A percentile compares a stretch with the other conserved stretches of the same genome.
These are phyloP conservation scores for Teratosphaeriaceae sp. DNA, from an alignment of 2,329 filamentous ascomycete genomes.

Conservation along the genomic window DNA sequence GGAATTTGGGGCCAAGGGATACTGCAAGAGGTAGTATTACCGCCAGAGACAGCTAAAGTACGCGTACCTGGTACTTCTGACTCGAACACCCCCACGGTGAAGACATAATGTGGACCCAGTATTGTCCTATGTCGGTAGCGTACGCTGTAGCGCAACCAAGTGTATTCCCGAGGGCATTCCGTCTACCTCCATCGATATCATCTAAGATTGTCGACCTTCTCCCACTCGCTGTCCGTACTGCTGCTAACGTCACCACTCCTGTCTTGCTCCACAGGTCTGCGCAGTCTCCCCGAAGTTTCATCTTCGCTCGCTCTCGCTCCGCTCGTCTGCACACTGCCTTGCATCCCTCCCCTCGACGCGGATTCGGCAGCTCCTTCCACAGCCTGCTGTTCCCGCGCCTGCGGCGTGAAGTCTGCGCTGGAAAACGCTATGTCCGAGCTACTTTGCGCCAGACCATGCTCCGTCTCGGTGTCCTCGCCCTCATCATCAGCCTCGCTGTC, in stretches of 20 bases:
- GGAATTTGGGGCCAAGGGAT: too few species aligned
- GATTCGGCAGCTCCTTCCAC: not conserved
- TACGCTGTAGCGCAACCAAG: too few species aligned
- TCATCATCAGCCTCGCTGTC: slow-evolving; percentile 32
- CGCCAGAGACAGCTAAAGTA: too few species aligned
- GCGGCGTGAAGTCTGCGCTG: slow-evolving; percentile 5
- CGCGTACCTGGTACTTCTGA: too few species aligned
- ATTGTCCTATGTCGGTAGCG: too few species aligned
- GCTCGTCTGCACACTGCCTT: slow-evolving; percentile 5
- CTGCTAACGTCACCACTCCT: slow-evolving; percentile 24
- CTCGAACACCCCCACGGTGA: too few species aligned
- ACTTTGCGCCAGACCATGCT: slow-evolving; percentile 16
- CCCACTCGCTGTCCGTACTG: slow-evolving; percentile 93
- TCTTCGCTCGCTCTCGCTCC: slow-evolving; percentile 3
- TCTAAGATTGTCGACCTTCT: slow-evolving; percentile 73
- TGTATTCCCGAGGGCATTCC: too few species aligned
- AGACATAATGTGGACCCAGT: too few species aligned
- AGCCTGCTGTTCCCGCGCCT: slow-evolving; percentile 1
- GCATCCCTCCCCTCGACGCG: slow-evolving; percentile 7
- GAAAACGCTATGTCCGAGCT: slow-evolving; percentile 6
- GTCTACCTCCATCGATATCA: too few species aligned
- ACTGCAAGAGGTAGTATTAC: too few species aligned
- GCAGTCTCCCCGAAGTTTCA: slow-evolving; percentile 13
- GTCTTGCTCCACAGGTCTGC: slow-evolving; percentile 16
- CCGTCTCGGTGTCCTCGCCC: slow-evolving; percentile 43